Conservation (phyloP, 1,139 yeast genomes). For the Candida sp. region DNA sequence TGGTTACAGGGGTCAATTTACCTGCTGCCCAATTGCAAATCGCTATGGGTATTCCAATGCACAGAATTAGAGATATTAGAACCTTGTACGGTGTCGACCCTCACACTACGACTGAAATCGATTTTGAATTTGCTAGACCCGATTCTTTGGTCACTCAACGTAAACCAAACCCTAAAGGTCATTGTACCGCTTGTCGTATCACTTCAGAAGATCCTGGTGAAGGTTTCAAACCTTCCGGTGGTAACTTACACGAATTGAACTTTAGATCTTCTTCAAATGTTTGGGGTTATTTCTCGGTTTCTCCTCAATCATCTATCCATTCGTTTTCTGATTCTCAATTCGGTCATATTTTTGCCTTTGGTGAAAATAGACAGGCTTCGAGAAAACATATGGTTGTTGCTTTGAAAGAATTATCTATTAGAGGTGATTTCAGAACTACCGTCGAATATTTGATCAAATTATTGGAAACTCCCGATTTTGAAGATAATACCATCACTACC, state of each 20-base stretch:
- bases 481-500: constrained; percentile 93
- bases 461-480: constrained; percentile 94
- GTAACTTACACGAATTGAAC: constrained; percentile 92
- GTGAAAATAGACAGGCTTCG: constrained; percentile 97
- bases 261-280: constrained; percentile 96
- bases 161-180: constrained; percentile 94
- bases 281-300: constrained; percentile 99
- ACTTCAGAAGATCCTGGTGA: constrained; percentile 99
- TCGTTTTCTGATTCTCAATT: constrained; percentile 98
- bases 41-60: constrained; percentile 99
- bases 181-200: constrained; percentile 98
- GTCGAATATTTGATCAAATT: constrained; percentile 94
- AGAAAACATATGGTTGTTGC: constrained; percentile 99
- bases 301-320: constrained; percentile 95
- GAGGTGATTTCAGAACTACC: constrained; percentile 98
- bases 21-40: constrained; percentile 98
- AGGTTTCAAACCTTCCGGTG: constrained; percentile 98
- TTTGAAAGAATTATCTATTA: constrained; percentile 87
- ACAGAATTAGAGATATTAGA: constrained; percentile 90
- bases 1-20: constrained; percentile 97
- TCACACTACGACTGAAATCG: constrained; percentile 84
- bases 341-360: constrained; percentile 98
- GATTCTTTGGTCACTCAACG: constrained; percentile 77
- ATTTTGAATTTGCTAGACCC: constrained; percentile 80
- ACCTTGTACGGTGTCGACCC: constrained; percentile 95